Evolutionary conservation across 1,284 basidiomycete species (phyloP), one percentile per base, ranked within the genome.

Genomic region (Trametes pubescens): DNA sequence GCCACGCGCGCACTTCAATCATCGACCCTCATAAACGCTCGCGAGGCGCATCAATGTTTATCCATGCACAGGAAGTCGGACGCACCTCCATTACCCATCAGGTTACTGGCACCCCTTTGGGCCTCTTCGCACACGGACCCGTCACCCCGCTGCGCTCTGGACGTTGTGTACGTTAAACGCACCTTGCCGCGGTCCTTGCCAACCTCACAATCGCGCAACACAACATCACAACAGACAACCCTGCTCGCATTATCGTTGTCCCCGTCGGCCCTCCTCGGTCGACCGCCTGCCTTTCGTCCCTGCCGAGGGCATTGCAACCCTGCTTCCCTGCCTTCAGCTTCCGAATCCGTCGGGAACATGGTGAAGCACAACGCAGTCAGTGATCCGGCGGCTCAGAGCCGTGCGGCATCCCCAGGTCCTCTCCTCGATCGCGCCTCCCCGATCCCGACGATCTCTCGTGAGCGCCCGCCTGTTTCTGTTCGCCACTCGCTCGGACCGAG

Each of bases 331-430:
- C 21, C 21, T 16, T 16, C 16, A 16, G 18, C 40, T 16, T 16
- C 40, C 40, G 40, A 43, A 13, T 16, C 40, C 18, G 18, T 16
- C 40, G 14, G 40, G 6, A 9, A 49, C 47, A 29, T 16, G 4
- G 13, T 29, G 10, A 32, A 22, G 21, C n/a, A 21, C 46, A 24
- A 24, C 21, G 21, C 47, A 52, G 48, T 29, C 48, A 16, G 48
- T 52, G 51, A 52, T 52, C 51, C 51, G 51, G 18, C 51, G 51
- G 51, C 22, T 38, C 11, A 14, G 40, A 43, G 40, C 14, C 40
- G 6, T 7, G 40, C 40, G 40, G 40, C 40, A 43, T 43, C 24
- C 14, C 47, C 47, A 48, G 47, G 47, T 5, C 47, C 47, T 11
- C 44, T 26, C 24, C 47, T n/a, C 47, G 47, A 48, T 48, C 24